Percentiles rank a stretch among this genome's conserved stretches.
phyloP scores from a whole-genome alignment of 306 rosid species.

The Erythrophleum fordii region DNA sequence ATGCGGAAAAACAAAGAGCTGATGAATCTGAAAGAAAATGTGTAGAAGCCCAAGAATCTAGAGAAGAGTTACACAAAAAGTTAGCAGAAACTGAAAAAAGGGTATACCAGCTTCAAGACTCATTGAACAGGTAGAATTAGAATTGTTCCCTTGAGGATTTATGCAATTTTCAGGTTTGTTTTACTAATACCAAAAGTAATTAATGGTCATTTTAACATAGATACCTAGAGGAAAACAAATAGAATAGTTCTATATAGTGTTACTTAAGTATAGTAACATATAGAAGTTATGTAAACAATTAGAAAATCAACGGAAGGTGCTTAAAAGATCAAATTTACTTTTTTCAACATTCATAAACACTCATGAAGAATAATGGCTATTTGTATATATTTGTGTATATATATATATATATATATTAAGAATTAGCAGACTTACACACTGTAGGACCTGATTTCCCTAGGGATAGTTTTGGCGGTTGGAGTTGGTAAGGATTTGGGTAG shows the following conservation, averaged over 20 bases:
- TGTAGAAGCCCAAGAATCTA: constrained; percentile 60
- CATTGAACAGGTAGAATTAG: constrained; percentile 81
- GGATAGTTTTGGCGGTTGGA: no score
- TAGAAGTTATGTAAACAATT: no score
- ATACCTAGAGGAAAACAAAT: constrained; percentile 29
- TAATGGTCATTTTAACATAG: constrained; percentile 11
- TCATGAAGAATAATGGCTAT: no score
- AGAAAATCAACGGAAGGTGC: no score
- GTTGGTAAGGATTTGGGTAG: no score
- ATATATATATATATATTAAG: no score
- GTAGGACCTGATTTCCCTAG: no score
- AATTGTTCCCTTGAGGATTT: constrained; percentile 45
- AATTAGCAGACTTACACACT: no score
- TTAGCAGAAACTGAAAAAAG: constrained; percentile 75
- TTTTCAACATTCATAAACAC: no score
- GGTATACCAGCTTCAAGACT: constrained; percentile 84
- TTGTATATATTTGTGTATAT: no score
- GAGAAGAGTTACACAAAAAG: constrained; percentile 62
- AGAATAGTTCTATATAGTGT: neutral
- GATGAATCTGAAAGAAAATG: constrained; percentile 74
- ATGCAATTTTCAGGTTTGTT: constrained; percentile 29
- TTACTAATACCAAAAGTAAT: constrained; percentile 19
- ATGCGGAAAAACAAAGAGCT: constrained; percentile 72
- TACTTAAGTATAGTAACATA: no score
- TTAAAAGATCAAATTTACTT: no score